Evolutionary conservation across 148 eudicot species (phyloP).

Genomic region (Nyssa sinensis): DNA sequence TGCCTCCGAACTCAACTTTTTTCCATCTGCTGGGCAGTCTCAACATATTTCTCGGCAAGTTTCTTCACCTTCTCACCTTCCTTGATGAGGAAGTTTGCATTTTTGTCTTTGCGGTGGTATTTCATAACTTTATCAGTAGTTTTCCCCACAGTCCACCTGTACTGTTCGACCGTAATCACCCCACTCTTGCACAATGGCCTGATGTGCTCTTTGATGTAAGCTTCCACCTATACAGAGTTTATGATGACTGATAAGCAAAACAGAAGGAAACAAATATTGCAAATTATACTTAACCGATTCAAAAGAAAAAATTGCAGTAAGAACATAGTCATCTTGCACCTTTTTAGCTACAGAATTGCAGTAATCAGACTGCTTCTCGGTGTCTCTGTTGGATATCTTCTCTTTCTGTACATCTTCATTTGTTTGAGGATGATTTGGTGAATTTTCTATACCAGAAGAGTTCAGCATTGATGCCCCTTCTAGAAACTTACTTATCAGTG

Average conservation of each 20-base stretch:
- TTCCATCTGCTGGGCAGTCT: conserved; percentile 61
- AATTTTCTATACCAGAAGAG: conserved; percentile 23
- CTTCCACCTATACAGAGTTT: conserved; percentile 58
- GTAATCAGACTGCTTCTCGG: conserved; percentile 36
- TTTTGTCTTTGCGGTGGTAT: conserved; percentile 74
- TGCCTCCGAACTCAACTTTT: conserved; percentile 10
- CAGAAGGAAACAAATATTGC: background rate
- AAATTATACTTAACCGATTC: background rate
- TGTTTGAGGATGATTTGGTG: conserved; percentile 26
- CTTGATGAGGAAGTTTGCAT: conserved; percentile 75
- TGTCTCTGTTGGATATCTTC: conserved; percentile 17
- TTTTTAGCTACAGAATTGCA: conserved; percentile 48
- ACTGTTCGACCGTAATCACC: conserved; percentile 78
- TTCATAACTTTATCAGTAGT: conserved; percentile 89
- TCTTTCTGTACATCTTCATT: conserved; percentile 37
- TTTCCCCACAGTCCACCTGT: conserved; percentile 76
- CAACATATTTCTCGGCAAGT: conserved; percentile 88
- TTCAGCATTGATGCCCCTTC: conserved; percentile 15
- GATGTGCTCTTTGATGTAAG: conserved; percentile 94
- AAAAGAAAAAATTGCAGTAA: background rate
- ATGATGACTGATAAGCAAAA: background rate
- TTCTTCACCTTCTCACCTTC: conserved; percentile 82
- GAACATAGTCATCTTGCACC: conserved; percentile 36
- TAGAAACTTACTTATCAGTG: conserved; percentile 36
- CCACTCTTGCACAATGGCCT: conserved; percentile 94